Percentiles rank a stretch among this genome's conserved stretches.
Evolutionary conservation across 2,329 filamentous ascomycete genomes (phyloP).

Genomic region (Phaeosphaeria sp.): DNA sequence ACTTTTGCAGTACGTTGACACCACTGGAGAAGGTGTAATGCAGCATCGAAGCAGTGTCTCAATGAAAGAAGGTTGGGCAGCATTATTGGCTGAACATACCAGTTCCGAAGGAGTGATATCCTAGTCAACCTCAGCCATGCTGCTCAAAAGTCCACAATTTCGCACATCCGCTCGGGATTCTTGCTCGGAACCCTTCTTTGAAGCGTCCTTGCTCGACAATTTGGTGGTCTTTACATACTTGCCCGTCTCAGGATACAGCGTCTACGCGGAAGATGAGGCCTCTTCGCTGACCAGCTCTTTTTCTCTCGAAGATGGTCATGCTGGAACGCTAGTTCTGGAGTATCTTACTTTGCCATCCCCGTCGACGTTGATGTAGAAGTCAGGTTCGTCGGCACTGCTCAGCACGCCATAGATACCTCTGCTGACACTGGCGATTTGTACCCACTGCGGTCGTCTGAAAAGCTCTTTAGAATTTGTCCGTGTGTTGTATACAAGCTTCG

Average conservation of each 20-base stretch:
- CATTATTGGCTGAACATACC: not conserved
- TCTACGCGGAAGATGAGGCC: not conserved
- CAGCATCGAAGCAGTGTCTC: not conserved
- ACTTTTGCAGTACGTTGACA: not conserved
- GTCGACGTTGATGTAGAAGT: conserved; percentile 31
- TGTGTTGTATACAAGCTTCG: conserved; percentile 30
- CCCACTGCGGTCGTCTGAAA: conserved; percentile 26
- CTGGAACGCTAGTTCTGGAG: conserved; percentile 20
- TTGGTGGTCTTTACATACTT: conserved; percentile 30
- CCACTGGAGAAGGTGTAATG: not conserved
- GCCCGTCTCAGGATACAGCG: conserved; percentile 19
- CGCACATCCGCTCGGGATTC: conserved; percentile 10
- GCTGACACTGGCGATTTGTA: conserved; percentile 6
- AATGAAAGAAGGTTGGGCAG: not conserved
- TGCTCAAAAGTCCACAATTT: conserved; percentile 13
- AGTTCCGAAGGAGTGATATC: not conserved
- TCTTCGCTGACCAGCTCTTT: conserved; percentile 7
- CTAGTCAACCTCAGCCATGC: not conserved
- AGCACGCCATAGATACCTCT: conserved; percentile 23
- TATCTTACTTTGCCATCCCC: conserved; percentile 34
- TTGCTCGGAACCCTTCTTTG: not conserved
- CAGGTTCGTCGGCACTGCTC: conserved; percentile 7
- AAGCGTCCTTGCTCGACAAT: not conserved
- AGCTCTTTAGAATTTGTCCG: conserved; percentile 35
- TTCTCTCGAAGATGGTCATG: conserved; percentile 22